These are phyloP conservation scores for Calonectria montana DNA, from an alignment of 2,329 filamentous ascomycete genomes.

Conservation along the genomic window DNA sequence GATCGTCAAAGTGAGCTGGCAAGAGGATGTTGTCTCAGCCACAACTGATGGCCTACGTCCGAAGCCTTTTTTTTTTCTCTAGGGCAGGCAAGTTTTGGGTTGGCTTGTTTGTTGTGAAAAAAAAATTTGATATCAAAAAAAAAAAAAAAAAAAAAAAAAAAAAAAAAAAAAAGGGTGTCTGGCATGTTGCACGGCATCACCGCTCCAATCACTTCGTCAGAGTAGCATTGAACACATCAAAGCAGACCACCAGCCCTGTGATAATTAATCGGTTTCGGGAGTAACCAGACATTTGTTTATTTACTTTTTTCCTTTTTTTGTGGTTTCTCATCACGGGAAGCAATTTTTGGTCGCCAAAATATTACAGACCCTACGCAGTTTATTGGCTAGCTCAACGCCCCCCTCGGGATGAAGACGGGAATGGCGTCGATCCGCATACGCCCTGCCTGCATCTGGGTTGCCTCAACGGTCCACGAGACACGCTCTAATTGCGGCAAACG, in stretches of 20 bases:
- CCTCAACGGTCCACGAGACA: conserved; percentile 5
- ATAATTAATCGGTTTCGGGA: background rate
- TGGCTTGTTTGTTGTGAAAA: background rate
- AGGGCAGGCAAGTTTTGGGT: background rate
- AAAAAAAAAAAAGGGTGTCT: background rate
- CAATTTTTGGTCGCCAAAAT: background rate
- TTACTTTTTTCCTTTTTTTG: background rate
- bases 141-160: background rate
- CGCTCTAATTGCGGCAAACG: background rate
- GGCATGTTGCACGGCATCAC: background rate
- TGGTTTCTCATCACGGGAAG: background rate
- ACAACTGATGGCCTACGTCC: background rate
- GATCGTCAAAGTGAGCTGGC: no score
- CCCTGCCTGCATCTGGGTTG: conserved; percentile 28
- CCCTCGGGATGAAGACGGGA: background rate
- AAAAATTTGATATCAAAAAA: background rate
- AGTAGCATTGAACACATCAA: background rate
- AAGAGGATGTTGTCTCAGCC: no score
- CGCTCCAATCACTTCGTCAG: background rate
- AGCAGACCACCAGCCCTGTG: background rate
- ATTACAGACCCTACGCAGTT: background rate
- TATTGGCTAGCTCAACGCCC: conserved; percentile 7
- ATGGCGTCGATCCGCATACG: conserved; percentile 8
- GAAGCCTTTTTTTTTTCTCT: background rate
- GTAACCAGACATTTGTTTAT: background rate